These are phyloP conservation scores for Andrographis paniculata DNA, from an alignment of 305 asterid species.

Conservation along the genomic window DNA sequence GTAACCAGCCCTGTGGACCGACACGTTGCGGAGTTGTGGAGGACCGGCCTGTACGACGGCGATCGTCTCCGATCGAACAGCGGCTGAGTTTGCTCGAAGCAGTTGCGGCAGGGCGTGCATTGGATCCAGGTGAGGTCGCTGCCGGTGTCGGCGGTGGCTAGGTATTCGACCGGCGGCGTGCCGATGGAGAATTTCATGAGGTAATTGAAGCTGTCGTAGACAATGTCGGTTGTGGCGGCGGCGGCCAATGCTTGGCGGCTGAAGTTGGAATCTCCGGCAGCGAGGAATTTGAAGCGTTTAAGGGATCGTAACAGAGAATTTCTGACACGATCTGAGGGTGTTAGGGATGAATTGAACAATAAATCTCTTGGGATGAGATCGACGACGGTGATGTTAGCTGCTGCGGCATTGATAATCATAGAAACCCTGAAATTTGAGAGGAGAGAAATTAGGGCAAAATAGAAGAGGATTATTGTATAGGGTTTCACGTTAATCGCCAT, in stretches of 20 bases:
- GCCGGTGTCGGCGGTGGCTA: constrained; percentile 54
- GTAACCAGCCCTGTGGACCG: no score
- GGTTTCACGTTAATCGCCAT: no score
- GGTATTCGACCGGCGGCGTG: constrained; percentile 33
- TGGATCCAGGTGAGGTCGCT: constrained; percentile 64
- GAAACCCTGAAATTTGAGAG: no score
- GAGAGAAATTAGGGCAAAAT: no score
- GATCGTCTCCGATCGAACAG: constrained; percentile 30
- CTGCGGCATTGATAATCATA: no score
- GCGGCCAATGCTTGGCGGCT: not conserved
- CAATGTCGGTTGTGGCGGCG: constrained; percentile 18
- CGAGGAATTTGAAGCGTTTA: constrained; percentile 10
- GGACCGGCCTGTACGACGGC: constrained; percentile 25
- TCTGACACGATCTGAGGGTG: constrained; percentile 7
- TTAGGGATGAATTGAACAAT: constrained; percentile 15
- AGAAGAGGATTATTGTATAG: no score
- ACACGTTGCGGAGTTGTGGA: constrained; percentile 32
- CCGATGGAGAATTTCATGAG: constrained; percentile 45
- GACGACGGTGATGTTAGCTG: constrained; percentile 23
- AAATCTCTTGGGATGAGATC: constrained; percentile 47
- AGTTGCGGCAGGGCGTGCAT: constrained; percentile 41
- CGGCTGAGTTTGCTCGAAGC: constrained; percentile 36
- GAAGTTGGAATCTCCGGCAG: no score
- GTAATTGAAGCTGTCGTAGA: constrained; percentile 30
- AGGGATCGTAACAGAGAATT: constrained; percentile 31